phyloP scores from a whole-genome alignment of 371 early-diverging fungal genomes.

The Actinomortierella wolfii region DNA sequence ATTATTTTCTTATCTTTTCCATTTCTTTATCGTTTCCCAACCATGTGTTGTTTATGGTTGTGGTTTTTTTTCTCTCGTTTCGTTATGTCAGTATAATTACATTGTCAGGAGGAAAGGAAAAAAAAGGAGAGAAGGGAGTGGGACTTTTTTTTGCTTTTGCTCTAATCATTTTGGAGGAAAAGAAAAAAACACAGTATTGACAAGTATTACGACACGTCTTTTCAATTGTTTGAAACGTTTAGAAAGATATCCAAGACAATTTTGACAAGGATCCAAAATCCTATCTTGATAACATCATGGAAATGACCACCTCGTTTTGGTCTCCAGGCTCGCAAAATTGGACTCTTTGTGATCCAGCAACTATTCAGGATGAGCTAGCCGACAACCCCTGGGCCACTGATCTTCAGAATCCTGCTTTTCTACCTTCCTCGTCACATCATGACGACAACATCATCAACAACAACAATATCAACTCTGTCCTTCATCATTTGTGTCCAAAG shows the following conservation, averaged over 20 bases:
- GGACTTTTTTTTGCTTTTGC: not conserved
- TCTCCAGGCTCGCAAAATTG: slow-evolving; percentile 31
- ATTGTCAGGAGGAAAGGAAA: not conserved
- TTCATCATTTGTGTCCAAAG: slow-evolving; percentile 21
- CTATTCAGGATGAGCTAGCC: slow-evolving; percentile 2
- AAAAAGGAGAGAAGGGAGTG: not conserved
- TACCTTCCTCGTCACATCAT: slow-evolving; percentile 9
- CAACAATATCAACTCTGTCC: too few species aligned
- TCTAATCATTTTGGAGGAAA: too few species aligned
- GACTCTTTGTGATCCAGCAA: slow-evolving; percentile 28
- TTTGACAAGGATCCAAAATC: slow-evolving; percentile 42
- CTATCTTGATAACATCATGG: slow-evolving; percentile 37
- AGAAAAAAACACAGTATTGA: too few species aligned
- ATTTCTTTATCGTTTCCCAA: not conserved
- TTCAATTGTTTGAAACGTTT: not conserved
- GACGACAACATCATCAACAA: not conserved
- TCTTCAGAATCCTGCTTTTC: slow-evolving; percentile 3
- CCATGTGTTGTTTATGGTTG: too few species aligned
- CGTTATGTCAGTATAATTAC: not conserved
- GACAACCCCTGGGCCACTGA: slow-evolving; percentile 32
- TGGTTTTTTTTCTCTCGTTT: too few species aligned
- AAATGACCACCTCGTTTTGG: slow-evolving; percentile 28
- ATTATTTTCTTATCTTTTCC: not conserved
- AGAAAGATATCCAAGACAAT: slow-evolving; percentile 44
- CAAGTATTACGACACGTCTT: too few species aligned